Evolutionary conservation across 2,329 filamentous ascomycete species (phyloP), one percentile per base, ranked within the genome.

Genomic region (Onygenales sp.): DNA sequence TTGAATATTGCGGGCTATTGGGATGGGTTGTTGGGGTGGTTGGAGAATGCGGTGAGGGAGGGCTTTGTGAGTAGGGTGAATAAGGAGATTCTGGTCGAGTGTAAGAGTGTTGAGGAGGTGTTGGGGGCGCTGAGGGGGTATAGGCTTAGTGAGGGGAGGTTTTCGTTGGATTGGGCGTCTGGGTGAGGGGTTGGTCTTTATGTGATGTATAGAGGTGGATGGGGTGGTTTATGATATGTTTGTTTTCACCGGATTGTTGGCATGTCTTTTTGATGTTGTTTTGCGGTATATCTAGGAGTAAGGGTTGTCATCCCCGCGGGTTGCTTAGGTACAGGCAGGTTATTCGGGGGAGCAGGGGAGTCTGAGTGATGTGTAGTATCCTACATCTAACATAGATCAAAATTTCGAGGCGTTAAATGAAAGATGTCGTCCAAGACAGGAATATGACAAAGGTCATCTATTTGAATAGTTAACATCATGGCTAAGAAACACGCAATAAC

Each of bases 1-100:
- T 82, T 88, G 61, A 97, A 97, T 68, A 79, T 96, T 31, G 84
- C 91, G 52, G 89, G 90, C 0, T 97, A 95, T 71, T 98, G 91
- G 81, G 86, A 94, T 68, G 90, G 90, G 0, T 74, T 98, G 57
- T 70, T 96, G 54, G 71, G 79, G 49, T 96, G 91, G 92, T 82
- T 96, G 55, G 77, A 79, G 64, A 87, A 82, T 59, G 84, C 87
- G 7, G 85, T 93, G 4, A 74, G 79, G 52, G 80, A 85, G 56
- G 88, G 88, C 0, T 97, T 96, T 65, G 83, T 98, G 48, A 79
- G 79, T 51, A 70, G 75, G 36, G 80, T 75, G 17, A 92, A 91
- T 70, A 81, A 79, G 48, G 75, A 79, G 9, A 97, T 98, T 58
- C 72, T 97, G 61, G 83, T 86, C 1, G 87, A 92, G 65, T 89